Conservation (phyloP, 1,284 basidiomycete genomes). For the Apiotrichum laibachii region DNA sequence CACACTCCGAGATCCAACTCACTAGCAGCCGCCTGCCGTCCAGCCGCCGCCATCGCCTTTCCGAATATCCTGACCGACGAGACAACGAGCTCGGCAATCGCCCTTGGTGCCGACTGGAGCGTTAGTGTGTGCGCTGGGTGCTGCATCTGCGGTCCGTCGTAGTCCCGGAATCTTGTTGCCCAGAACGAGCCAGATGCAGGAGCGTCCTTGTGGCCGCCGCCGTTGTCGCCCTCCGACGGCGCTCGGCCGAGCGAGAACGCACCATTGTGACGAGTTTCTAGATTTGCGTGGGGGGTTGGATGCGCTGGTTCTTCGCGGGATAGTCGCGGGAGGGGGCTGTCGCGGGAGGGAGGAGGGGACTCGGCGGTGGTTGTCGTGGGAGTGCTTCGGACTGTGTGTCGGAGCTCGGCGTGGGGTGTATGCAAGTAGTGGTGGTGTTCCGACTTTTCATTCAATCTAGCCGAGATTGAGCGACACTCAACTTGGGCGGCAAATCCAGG, state of each 20-base stretch:
- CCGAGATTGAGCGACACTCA: neutral
- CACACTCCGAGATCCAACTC: slow-evolving; percentile 35
- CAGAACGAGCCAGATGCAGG: too few relatives aligned
- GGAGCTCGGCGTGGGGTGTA: neutral
- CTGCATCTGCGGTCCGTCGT: neutral
- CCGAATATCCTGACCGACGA: slow-evolving; percentile 59
- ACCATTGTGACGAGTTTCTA: neutral
- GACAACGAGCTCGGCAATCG: slow-evolving; percentile 38
- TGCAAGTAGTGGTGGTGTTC: neutral
- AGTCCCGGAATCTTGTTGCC: too few relatives aligned
- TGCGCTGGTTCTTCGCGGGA: too few relatives aligned
- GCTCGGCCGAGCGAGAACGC: neutral
- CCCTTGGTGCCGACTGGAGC: slow-evolving; percentile 36
- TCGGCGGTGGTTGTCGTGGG: too few relatives aligned
- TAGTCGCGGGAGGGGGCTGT: too few relatives aligned
- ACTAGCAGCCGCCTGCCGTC: slow-evolving; percentile 91
- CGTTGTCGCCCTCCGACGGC: too few relatives aligned
- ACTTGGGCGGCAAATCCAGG: neutral
- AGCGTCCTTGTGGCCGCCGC: too few relatives aligned
- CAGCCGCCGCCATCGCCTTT: slow-evolving; percentile 86
- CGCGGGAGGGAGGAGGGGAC: too few relatives aligned
- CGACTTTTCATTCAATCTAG: neutral
- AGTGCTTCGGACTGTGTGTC: too few relatives aligned
- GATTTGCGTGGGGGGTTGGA: neutral
- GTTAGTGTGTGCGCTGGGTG: slow-evolving; percentile 6